Conservation (phyloP, 345 rosid species). For the Iberis pinnata region DNA sequence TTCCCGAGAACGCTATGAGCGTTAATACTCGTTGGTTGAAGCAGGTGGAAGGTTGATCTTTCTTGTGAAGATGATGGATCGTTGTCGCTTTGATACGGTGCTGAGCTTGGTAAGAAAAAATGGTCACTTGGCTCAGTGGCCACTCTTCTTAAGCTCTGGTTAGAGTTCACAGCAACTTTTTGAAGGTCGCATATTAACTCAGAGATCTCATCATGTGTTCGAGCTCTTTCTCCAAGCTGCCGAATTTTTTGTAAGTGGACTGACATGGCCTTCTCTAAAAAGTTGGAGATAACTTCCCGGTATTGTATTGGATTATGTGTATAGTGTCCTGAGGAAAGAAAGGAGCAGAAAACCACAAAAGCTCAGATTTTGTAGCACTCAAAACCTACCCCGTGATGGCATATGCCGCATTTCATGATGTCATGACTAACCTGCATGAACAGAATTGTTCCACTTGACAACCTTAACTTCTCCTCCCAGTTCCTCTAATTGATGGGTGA, state of each 20-base stretch:
- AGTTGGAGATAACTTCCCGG: slow-evolving; percentile 51
- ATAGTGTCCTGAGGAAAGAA: slow-evolving; percentile 70
- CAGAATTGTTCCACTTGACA: slow-evolving; percentile 67
- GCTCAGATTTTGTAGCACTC: slow-evolving; percentile 3
- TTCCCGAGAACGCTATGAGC: slow-evolving; percentile 85
- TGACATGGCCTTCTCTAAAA: slow-evolving; percentile 62
- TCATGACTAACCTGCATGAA: slow-evolving; percentile 60
- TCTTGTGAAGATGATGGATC: slow-evolving; percentile 39
- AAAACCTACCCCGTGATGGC: no score
- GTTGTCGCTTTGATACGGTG: slow-evolving; percentile 34
- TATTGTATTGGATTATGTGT: slow-evolving; percentile 63
- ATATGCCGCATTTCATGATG: not conserved
- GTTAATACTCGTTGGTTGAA: slow-evolving; percentile 58
- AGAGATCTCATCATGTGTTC: slow-evolving; percentile 58
- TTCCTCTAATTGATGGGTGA: slow-evolving; percentile 49
- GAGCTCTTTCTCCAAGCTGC: slow-evolving; percentile 49
- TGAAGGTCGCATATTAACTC: slow-evolving; percentile 78
- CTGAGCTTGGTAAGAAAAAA: slow-evolving; percentile 72
- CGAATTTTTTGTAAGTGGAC: slow-evolving; percentile 49
- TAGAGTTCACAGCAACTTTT: slow-evolving; percentile 78
- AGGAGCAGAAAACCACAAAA: not conserved
- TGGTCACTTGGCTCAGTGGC: slow-evolving; percentile 71
- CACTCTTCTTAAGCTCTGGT: slow-evolving; percentile 79
- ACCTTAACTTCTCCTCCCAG: slow-evolving; percentile 76
- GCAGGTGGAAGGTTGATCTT: slow-evolving; percentile 30